Percentiles rank a stretch among this genome's conserved stretches.
These are phyloP conservation scores for Gastrolobium bilobum DNA, from an alignment of 306 rosid species.

Conservation along the genomic window DNA sequence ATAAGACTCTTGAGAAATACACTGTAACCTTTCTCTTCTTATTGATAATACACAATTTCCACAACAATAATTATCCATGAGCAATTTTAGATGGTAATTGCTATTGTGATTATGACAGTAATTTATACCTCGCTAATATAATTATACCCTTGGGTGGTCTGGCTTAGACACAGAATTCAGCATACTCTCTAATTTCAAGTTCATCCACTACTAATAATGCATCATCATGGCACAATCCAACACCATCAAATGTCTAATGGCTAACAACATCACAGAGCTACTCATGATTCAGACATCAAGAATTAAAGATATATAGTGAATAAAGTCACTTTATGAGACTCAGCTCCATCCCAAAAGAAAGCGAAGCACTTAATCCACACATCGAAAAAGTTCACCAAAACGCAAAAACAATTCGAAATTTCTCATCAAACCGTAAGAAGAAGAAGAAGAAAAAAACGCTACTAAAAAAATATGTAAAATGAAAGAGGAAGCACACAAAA, in stretches of 20 bases:
- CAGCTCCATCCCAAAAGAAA: background rate
- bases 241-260: conserved; percentile 28
- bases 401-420: background rate
- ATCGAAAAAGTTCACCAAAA: too few species aligned
- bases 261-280: conserved; percentile 17
- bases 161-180: background rate
- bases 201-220: background rate
- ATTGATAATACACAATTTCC: too few species aligned
- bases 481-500: background rate
- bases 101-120: background rate
- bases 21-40: too few species aligned
- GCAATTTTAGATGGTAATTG: conserved; percentile 7
- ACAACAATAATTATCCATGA: background rate
- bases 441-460: background rate
- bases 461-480: background rate
- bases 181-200: conserved; percentile 12
- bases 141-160: background rate
- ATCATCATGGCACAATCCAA: conserved; percentile 24
- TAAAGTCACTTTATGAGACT: too few species aligned
- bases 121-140: background rate
- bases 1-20: too few species aligned
- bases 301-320: too few species aligned
- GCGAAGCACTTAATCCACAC: background rate
- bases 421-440: background rate
- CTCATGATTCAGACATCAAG: background rate